Evolutionary conservation across 2,329 filamentous ascomycete genomes (phyloP).

Genomic region (Alternaria panax): DNA sequence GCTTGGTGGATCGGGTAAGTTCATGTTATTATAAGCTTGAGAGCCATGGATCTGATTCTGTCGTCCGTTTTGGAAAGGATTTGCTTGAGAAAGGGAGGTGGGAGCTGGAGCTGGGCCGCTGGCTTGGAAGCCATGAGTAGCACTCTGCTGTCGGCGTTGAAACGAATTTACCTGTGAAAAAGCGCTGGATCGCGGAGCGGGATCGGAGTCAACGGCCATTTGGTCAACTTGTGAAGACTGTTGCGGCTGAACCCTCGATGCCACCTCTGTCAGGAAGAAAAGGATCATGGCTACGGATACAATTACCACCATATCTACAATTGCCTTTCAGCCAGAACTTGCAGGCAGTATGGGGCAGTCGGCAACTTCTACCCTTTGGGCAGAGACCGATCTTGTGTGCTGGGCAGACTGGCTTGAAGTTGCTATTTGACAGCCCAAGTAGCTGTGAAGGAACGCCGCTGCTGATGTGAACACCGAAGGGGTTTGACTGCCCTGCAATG

Average conservation of each 20-base stretch:
- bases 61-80: neutral
- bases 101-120: too few species aligned
- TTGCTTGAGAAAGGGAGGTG: neutral
- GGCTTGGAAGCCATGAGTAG: too few species aligned
- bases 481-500: neutral
- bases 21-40: neutral
- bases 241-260: neutral
- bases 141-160: neutral
- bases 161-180: neutral
- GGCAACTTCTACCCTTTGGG: neutral
- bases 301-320: neutral
- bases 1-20: neutral
- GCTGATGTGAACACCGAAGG: neutral
- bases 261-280: constrained; percentile 1
- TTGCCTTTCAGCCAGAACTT: neutral
- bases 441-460: neutral
- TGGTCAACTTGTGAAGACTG: neutral
- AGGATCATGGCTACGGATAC: constrained; percentile 9
- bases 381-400: constrained; percentile 3
- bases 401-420: constrained; percentile 1
- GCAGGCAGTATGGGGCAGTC: neutral
- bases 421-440: neutral
- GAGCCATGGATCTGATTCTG: neutral
- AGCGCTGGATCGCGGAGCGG: neutral
- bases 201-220: neutral